These are phyloP conservation scores for Fonsecaea pugnacius DNA, from an alignment of 2,329 filamentous ascomycete species.

Conservation along the genomic window DNA sequence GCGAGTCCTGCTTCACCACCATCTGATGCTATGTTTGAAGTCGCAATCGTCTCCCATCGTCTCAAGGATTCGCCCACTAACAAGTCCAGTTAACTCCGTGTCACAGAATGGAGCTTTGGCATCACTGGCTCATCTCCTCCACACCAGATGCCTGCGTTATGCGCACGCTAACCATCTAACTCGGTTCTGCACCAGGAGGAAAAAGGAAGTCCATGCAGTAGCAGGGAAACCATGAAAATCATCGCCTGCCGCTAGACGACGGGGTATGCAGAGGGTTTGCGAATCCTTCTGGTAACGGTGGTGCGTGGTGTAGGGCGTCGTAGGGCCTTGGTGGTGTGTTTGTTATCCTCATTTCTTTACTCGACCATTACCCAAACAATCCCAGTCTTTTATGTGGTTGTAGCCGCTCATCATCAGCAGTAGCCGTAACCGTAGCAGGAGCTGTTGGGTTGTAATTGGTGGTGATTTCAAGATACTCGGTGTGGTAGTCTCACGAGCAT, in stretches of 20 bases:
- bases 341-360: neutral
- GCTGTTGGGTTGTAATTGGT: no score
- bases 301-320: constrained; percentile 1
- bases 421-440: neutral
- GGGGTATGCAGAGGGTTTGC: constrained; percentile 2
- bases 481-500: neutral
- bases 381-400: neutral
- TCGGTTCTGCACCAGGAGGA: neutral
- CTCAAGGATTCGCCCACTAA: constrained; percentile 9
- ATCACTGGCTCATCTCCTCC: constrained; percentile 6
- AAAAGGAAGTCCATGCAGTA: constrained; percentile 11
- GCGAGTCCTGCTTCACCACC: constrained; percentile 22
- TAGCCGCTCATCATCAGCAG: neutral
- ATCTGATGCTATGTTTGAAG: constrained; percentile 19
- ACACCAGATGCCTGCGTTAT: constrained; percentile 16
- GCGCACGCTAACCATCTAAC: constrained; percentile 1
- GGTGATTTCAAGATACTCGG: no score
- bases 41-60: constrained; percentile 13
- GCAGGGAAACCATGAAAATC: constrained; percentile 10
- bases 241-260: constrained; percentile 9
- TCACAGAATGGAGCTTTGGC: neutral
- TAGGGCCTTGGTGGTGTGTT: neutral
- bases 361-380: neutral
- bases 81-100: neutral
- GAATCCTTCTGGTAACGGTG: constrained; percentile 4